phyloP scores from a whole-genome alignment of 1,139 yeast genomes.

The Pichia sorboxylosa region DNA sequence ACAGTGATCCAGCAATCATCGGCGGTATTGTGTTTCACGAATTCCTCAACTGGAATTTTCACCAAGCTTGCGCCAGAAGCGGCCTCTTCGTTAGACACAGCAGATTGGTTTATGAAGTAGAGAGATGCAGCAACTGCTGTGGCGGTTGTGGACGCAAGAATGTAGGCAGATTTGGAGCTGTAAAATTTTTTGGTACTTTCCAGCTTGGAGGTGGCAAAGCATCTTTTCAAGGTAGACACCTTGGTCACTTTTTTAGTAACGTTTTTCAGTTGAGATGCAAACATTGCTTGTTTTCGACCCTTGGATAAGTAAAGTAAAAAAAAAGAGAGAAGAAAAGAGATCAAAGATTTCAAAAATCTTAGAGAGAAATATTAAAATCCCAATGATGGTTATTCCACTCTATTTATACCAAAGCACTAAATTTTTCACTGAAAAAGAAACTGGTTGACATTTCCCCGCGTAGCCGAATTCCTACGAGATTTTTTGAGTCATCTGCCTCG shows the following conservation, averaged over 20 bases:
- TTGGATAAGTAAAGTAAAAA: background rate
- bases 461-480: no score
- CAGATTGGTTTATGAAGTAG: conserved; percentile 5
- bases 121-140: conserved; percentile 6
- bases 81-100: conserved; percentile 11
- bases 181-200: conserved; percentile 1
- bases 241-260: conserved; percentile 4
- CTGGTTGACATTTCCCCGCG: no score
- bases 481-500: no score
- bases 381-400: no score
- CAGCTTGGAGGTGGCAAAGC: conserved; percentile 1
- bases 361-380: no score
- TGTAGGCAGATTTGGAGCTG: background rate
- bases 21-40: conserved; percentile 51
- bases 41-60: conserved; percentile 32
- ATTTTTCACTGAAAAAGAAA: no score
- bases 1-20: conserved; percentile 83
- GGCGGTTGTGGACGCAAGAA: conserved; percentile 6
- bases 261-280: conserved; percentile 8
- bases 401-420: no score
- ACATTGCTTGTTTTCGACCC: no score
- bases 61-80: conserved; percentile 2
- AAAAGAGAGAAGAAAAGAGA: background rate
- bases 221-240: conserved; percentile 3
- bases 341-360: no score